Base-by-base conservation (phyloP, 2,329 filamentous ascomycete species). In the Xylaria sp. region DNA sequence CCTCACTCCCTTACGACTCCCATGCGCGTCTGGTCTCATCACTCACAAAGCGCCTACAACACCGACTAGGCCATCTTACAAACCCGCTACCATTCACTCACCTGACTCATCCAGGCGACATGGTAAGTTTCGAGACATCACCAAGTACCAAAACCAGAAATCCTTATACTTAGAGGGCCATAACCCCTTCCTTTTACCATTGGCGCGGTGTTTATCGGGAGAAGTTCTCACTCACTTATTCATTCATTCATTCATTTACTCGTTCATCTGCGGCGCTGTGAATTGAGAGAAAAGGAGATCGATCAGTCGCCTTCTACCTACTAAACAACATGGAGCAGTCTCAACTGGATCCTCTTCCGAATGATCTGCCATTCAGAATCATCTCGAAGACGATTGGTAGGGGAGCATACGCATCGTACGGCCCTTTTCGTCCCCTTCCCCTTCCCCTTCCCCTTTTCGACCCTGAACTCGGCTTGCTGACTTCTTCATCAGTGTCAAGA, bases 301-400 rank as follows among this genome's bases (percentile, higher is more conserved):
- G 23, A 30, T 55, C 16, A 5, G 34, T 18, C 48, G 23, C n/a
- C 13, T 46, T 50, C 34, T 11, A 30, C 19, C 30, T 54, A 49
- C 64, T 68, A 65, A 71, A 66, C 69, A 66, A 70, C 58, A 84
- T 85, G 79, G 80, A 80, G 70, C 82, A 96, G 83, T 96, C 92
- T 66, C 94, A 99, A 77, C 78, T 92, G 67, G 92, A 92, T 71
- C 92, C 93, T 66, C 79, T 97, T 54, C 94, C 94, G 23, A 79
- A 71, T 63, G 86, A 96, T 70, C 81, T 99, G 54, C 94, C 94
- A 55, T 99, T 99, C 75, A 87, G 93, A 65, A 88, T 99, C 71
- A 84, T 99, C 69, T 97, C 94, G 62, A 94, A 94, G 74, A 99
- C 94, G 11, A 96, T 99, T 69, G 94, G 94, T 58, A 89, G 91